Base-by-base conservation (phyloP, 1,284 basidiomycete genomes). In the Cutaneotrichosporon cavernicola region DNA sequence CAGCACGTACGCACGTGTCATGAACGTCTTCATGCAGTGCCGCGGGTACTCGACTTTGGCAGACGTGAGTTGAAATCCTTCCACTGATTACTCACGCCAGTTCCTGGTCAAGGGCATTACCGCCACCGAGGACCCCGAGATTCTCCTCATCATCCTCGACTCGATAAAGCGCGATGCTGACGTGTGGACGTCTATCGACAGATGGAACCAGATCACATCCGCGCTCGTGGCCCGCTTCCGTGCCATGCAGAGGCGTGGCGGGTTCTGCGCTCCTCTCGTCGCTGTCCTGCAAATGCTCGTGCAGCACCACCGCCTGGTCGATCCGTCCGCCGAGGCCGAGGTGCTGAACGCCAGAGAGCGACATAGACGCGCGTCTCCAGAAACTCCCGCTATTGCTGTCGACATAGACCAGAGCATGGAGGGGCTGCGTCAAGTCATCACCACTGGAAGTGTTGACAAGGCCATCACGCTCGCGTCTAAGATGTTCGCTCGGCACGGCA, bases 101-200 rank as follows among this genome's bases (percentile, higher is more conserved):
- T 70, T 74, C 52, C 62, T 78, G 52, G 66, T 76, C 49, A 69
- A 70, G 22, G 73, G 75, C 22, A 66, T 78, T 30, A 69, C 65
- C n/a, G 64, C 69, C 18, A 71, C 71, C 11, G 70, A 73, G 4
- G 73, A 78, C 63, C 69, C 71, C 14, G 76, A 76, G 55, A 73
- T 78, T 11, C 65, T 80, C 14, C 62, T 70, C 26, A 66, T 77
- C 52, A 72, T 73, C 26, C 65, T 78, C 32, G 77, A 80, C 58
- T 72, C 69, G 16, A 64, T 78, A 16, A 67, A 69, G 55, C 70
- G 78, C 13, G 73, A 76, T 50, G 78, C 74, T 11, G 77, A 78
- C 57, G 69, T 73, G 3, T 80, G 77, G 77, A 80, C 78, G 1
- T 72, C 76, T 1, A 77, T 76, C 61, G 78, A 80, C 63, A 70